Evolutionary conservation across 1,139 yeast species (phyloP), one percentile per base, ranked within the genome.

Genomic region (Schizosaccharomyces versatilis): DNA sequence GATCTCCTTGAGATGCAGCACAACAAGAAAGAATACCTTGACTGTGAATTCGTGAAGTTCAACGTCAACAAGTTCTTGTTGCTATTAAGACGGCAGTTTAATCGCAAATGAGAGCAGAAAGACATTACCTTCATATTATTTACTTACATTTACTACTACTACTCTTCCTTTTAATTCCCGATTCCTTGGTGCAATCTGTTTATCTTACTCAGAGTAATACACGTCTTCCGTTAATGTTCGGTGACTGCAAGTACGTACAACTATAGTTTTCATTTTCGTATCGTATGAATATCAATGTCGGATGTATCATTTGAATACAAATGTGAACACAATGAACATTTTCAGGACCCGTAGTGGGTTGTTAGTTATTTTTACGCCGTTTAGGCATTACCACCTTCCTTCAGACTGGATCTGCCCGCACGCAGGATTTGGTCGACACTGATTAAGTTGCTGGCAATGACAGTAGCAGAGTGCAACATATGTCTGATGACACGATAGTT

Each of bases 401-500:
- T 49, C 40, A 49, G 17, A 49, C 42, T 38, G 38, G 38, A 19
- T 38, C 52, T 14, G 10, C 51, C 54, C n/a, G 52, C 44, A 47
- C 51, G 52, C 9, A 93, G 75, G 62, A 93, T 75, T 70, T 93
- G 98, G 69, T 93, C 99, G 71, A 98, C 90, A 60, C 90, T 74
- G 62, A 93, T 74, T 63, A 93, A 73, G 67, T 93, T 93, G 60
- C 93, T 80, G 0, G 98, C 90, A 65, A 93, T 93, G 56, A 96
- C 95, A 5, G 94, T 82, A 48, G 97, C 95, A 54, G 94, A 80
- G 55, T 88, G 80, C 56, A 93, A 73, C 36, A 95, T 95, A 67
- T 93, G 90, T 71, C 98, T 79, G 59, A 90, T 71, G 49, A 90
- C 98, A 62, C 98, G 74, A 72, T 78, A 90, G 41, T 94, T 83